A percentile compares a stretch with the other conserved stretches of the same genome.
These are phyloP conservation scores for Fusarium dimerum DNA, from an alignment of 2,329 filamentous ascomycete genomes.

Conservation along the genomic window DNA sequence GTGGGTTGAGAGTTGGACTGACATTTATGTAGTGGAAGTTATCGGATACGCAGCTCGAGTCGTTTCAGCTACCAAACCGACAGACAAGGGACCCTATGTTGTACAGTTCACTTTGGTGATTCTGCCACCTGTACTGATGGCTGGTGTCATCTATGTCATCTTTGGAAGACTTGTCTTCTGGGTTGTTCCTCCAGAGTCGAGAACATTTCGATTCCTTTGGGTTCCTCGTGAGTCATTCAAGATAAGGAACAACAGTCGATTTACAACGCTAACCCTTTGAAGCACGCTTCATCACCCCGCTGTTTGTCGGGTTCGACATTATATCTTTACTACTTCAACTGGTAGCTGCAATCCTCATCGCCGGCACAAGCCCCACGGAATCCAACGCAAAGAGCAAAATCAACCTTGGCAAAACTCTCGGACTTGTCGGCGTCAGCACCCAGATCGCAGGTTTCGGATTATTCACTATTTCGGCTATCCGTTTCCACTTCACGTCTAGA, in stretches of 20 bases:
- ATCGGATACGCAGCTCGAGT: slow-evolving; percentile 18
- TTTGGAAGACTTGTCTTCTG: slow-evolving; percentile 25
- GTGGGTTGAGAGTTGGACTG: rapidly evolving
- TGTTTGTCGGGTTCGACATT: slow-evolving; percentile 44
- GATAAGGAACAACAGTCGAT: too few species aligned
- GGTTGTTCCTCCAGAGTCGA: slow-evolving; percentile 21
- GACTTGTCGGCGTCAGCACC: slow-evolving; percentile 29
- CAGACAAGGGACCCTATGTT: slow-evolving; percentile 17
- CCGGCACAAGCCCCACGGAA: slow-evolving; percentile 35
- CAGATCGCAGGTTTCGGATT: slow-evolving; percentile 49
- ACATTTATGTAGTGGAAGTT: slow-evolving; percentile 7
- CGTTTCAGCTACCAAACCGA: slow-evolving; percentile 14
- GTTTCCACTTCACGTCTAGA: slow-evolving; percentile 47
- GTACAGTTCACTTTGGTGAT: slow-evolving; percentile 25
- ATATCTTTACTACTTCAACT: slow-evolving; percentile 41
- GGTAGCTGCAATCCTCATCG: slow-evolving; percentile 41
- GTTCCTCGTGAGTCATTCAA: slow-evolving; percentile 24
- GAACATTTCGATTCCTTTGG: slow-evolving; percentile 21
- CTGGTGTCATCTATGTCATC: slow-evolving; percentile 27
- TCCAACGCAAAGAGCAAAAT: slow-evolving; percentile 31
- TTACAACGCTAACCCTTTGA: neutral
- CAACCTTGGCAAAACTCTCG: slow-evolving; percentile 17
- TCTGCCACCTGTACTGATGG: slow-evolving; percentile 25
- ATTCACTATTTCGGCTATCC: slow-evolving; percentile 45
- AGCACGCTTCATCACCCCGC: slow-evolving; percentile 33